Evolutionary conservation across 345 rosid species (phyloP).

Genomic region (Cochlearia excelsa): DNA sequence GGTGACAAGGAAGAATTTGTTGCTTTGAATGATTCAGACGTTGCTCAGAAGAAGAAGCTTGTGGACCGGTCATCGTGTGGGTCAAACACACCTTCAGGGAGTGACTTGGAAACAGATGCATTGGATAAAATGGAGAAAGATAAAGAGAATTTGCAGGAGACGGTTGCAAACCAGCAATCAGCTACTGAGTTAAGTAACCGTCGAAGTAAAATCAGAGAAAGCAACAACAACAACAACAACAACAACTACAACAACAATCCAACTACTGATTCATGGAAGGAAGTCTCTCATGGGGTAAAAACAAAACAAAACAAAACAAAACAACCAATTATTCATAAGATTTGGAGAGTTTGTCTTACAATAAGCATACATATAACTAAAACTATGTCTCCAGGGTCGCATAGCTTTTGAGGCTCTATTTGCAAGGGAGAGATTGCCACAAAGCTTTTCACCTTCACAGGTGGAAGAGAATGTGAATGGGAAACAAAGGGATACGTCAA

Average conservation of each 20-base stretch:
- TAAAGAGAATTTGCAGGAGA: conserved; percentile 52
- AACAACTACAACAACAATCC: conserved; percentile 34
- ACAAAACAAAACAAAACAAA: not conserved
- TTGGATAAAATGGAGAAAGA: conserved; percentile 46
- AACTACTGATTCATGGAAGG: conserved; percentile 75
- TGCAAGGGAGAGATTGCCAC: conserved; percentile 78
- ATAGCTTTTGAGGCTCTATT: conserved; percentile 88
- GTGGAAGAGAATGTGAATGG: conserved; percentile 32
- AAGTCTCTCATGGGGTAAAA: conserved; percentile 81
- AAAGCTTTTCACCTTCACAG: conserved; percentile 86
- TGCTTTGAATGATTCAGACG: conserved; percentile 43
- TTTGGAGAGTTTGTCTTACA: not conserved
- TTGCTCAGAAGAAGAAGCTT: conserved; percentile 53
- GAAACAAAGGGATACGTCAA: conserved; percentile 37
- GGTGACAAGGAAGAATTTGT: conserved; percentile 48
- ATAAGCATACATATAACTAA: not conserved
- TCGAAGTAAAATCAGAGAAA: conserved; percentile 47
- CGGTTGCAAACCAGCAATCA: conserved; percentile 46
- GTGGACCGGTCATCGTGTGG: conserved; percentile 93
- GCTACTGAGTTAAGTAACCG: conserved; percentile 50
- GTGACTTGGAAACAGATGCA: conserved; percentile 80
- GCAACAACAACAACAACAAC: conserved; percentile 29
- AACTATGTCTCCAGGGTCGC: conserved; percentile 55
- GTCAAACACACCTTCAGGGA: conserved; percentile 83
- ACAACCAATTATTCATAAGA: conserved; percentile 1